Evolutionary conservation across 1,284 basidiomycete species (phyloP), one percentile per base, ranked within the genome.

Genomic region (Malassezia sp.): DNA sequence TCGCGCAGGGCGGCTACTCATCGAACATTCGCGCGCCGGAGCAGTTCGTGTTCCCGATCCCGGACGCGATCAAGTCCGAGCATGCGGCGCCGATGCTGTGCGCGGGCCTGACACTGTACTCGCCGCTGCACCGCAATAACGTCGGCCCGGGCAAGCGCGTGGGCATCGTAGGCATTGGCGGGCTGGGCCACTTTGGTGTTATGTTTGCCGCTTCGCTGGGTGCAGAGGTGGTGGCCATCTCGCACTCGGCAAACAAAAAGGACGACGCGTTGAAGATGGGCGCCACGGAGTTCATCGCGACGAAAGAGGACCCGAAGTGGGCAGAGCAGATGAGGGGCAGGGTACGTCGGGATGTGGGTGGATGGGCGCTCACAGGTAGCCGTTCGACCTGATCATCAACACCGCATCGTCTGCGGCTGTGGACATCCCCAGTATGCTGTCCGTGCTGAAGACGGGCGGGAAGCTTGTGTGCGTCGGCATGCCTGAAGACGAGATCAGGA

Each of bases 1-100:
- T 70, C 43, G 61, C 73, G 1, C 73, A 76, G 49, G 79, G 78
- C 42, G 82, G 83, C 7, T 83, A 82, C 72, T 75, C 78, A 4
- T 80, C 78, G 26, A 77, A 75, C 53, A 77, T 82, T 53, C 77
- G 81, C 38, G 80, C 78, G 0, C 77, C 82, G 56, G 75, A 82
- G 59, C 76, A 75, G 52, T 84, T 80, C 61, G 80, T 81, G 33
- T 82, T 83, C 71, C 75, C 77, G 12, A 77, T 85, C 41, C 90
- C 82, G 0, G 77, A 81, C 4, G 73, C 60, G 9, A 69, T 84
- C 44, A 70, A 74, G 29, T 75, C 76, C 2, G 76, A 76, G 46
- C 70, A 78, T 49, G 79, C 75, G 2, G 74, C 74, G 9, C 73
- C 74, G 10, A 71, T 74, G 64, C 61, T 76, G 24, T 83, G 81